phyloP scores from a whole-genome alignment of 176 grass and related monocot genomes.

The Triticum urartu region DNA sequence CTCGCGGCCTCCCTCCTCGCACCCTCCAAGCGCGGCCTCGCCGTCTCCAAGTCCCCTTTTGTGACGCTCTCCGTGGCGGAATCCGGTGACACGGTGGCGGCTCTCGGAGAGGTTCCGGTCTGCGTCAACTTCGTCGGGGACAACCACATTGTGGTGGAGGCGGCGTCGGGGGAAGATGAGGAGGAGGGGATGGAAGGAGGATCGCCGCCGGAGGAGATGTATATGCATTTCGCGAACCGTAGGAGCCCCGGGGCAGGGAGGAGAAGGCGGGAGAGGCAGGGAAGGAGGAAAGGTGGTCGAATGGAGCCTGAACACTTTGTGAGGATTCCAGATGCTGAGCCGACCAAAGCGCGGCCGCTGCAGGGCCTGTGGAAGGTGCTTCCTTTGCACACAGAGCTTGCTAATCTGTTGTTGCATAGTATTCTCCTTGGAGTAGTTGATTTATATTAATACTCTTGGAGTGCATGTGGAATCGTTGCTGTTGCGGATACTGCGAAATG shows the following conservation, averaged over 20 bases:
- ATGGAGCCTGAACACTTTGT: constrained; percentile 57
- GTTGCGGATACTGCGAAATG: background rate
- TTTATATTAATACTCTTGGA: background rate
- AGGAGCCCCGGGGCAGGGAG: constrained; percentile 45
- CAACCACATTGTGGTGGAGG: constrained; percentile 59
- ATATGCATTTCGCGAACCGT: constrained; percentile 61
- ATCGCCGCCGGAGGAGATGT: constrained; percentile 63
- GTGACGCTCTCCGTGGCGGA: constrained; percentile 45
- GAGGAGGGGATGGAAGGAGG: constrained; percentile 35
- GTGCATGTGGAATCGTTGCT: background rate
- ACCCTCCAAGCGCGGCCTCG: constrained; percentile 10
- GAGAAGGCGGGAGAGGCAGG: constrained; percentile 42
- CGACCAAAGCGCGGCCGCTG: constrained; percentile 42
- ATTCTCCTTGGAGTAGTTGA: constrained; percentile 13
- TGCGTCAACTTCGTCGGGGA: constrained; percentile 56
- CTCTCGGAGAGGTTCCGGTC: constrained; percentile 36
- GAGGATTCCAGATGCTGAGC: constrained; percentile 45
- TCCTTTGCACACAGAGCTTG: constrained; percentile 23
- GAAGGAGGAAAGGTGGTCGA: constrained; percentile 26
- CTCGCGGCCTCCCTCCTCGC: constrained; percentile 47
- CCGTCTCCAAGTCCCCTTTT: constrained; percentile 48
- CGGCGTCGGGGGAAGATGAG: constrained; percentile 21
- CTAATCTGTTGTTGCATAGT: background rate
- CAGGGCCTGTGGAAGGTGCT: constrained; percentile 82
- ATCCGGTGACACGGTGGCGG: constrained; percentile 45